Percentiles rank a stretch among this genome's conserved stretches.
These are phyloP conservation scores for Pestalotiopsis sp. DNA, from an alignment of 2,329 filamentous ascomycete species.

Conservation along the genomic window DNA sequence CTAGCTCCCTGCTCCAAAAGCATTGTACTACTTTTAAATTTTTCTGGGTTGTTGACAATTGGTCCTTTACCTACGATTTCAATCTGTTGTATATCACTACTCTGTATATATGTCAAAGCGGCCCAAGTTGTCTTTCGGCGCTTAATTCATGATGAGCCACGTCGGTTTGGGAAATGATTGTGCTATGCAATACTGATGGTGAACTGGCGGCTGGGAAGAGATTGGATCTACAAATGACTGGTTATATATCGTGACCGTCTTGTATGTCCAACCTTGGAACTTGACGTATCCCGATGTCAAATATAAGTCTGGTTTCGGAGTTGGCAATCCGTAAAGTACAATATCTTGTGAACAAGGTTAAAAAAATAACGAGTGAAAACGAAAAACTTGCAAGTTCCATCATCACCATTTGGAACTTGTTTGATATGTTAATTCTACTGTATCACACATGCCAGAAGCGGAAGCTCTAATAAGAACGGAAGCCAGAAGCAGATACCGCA, in stretches of 20 bases:
- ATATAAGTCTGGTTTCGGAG: no score
- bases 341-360: no score
- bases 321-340: no score
- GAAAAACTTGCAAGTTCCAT: no score
- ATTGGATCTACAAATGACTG: not conserved
- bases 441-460: not conserved
- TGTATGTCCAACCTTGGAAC: no score
- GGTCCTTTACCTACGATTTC: not conserved
- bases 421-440: no score
- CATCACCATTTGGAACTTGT: no score
- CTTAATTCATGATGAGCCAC: not conserved
- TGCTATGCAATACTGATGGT: not conserved
- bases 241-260: no score
- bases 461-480: not conserved
- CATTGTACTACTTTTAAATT: not conserved
- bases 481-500: not conserved
- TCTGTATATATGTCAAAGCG: slow-evolving; percentile 1
- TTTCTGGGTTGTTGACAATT: not conserved
- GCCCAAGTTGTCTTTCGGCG: not conserved
- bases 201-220: not conserved
- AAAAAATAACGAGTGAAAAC: no score
- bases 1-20: not conserved
- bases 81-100: slow-evolving; percentile 7
- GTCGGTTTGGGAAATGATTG: not conserved
- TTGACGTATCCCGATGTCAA: no score